Conservation (phyloP, 106 monocot species). For the Vanilla planifolia region DNA sequence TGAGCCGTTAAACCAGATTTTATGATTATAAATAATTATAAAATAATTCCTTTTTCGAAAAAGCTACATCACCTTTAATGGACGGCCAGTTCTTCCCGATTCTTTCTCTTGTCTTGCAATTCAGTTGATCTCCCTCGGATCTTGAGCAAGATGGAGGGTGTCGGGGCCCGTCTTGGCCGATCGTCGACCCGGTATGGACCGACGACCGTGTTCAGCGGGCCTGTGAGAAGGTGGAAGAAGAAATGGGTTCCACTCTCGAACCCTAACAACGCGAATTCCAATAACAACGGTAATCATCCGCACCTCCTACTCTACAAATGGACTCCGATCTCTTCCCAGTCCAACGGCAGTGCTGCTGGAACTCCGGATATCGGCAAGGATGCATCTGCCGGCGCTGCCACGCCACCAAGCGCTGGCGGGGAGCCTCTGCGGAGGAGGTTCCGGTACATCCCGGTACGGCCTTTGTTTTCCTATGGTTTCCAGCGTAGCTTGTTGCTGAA, state of each 20-base stretch:
- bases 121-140: too few species aligned
- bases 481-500: not conserved
- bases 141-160: constrained; percentile 60
- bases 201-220: constrained; percentile 73
- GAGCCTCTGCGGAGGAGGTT: constrained; percentile 46
- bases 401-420: constrained; percentile 7
- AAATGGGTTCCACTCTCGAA: constrained; percentile 69
- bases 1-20: too few species aligned
- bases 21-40: too few species aligned
- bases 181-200: constrained; percentile 86
- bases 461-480: not conserved
- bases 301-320: constrained; percentile 75
- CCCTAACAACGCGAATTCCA: constrained; percentile 17
- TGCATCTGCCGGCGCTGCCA: constrained; percentile 7
- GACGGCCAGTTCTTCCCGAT: too few species aligned
- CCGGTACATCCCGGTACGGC: constrained; percentile 72
- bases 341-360: constrained; percentile 17
- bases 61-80: too few species aligned
- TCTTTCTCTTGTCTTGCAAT: too few species aligned
- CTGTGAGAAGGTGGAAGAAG: constrained; percentile 90
- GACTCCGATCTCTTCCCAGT: constrained; percentile 34
- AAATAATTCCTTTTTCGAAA: too few species aligned
- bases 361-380: constrained; percentile 5
- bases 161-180: constrained; percentile 78
- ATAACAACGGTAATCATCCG: constrained; percentile 17